Evolutionary conservation across 2,329 filamentous ascomycete species (phyloP), one percentile per base, ranked within the genome.

Genomic region (Ophiosphaerella korrae): DNA sequence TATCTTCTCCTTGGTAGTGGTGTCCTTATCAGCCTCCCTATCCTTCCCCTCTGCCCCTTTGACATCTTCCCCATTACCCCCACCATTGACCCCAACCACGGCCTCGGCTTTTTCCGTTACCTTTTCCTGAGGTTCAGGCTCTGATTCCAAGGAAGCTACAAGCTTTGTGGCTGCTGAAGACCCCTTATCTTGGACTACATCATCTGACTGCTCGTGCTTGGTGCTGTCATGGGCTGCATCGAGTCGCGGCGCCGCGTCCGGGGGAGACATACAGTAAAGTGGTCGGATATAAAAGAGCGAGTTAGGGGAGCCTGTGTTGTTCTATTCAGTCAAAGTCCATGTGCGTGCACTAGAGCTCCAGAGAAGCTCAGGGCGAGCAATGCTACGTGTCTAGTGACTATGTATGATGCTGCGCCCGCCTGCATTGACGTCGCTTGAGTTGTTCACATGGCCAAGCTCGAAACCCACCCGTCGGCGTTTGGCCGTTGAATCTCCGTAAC

Each of bases 251-350:
- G 64, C 48, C 52, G 59, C 48, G 57, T 56, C 67, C 58, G 67
- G 64, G 46, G 60, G 63, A 71, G 70, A 73, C 70, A 73, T 73
- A 56, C 61, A 58, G 68, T 64, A 68, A 47, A 50, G 54, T 50
- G 62, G 58, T 29, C 16, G 26, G 8, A 18, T 14, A 11, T 49
- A 53, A 46, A n/a, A n/a, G 38, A 35, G 7, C 52, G 36, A 46
- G 34, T 33, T 45, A 26, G 24, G 37, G 34, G 24, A 39, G 41
- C 40, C 44, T 38, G 18, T 21, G 3, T 21, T 21, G 21, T 39
- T 38, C 33, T 16, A 26, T 42, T 53, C 57, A 58, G 39, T 35
- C 57, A 53, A 36, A 37, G 55, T 62, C 62, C 66, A 70, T 70
- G 56, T 46, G 57, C 29, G 26, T 41, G 16, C 8, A 16, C 11